Conservation (phyloP, 306 rosid genomes). For the Echinosophora koreensis region DNA sequence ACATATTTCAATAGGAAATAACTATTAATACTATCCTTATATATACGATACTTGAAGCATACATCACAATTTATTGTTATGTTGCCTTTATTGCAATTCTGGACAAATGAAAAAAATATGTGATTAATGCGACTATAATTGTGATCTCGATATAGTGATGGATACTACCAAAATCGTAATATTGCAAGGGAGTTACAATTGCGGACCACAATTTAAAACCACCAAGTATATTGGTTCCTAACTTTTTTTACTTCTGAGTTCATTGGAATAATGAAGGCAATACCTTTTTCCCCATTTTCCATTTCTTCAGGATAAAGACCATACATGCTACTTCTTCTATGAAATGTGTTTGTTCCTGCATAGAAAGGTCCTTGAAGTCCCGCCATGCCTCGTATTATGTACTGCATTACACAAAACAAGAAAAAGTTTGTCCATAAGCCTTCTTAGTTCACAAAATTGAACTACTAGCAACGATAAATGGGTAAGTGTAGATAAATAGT, state of each 20-base stretch:
- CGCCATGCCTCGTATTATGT: conserved; percentile 48
- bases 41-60: neutral
- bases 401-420: conserved; percentile 43
- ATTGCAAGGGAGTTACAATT: no score
- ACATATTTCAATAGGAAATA: neutral
- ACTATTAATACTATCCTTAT: neutral
- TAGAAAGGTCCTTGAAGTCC: conserved; percentile 69
- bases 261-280: neutral
- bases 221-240: neutral
- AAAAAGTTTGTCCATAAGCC: neutral
- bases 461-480: no score
- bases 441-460: neutral
- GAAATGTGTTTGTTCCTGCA: conserved; percentile 69
- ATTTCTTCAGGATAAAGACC: conserved; percentile 56
- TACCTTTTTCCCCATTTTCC: conserved; percentile 44
- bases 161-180: no score
- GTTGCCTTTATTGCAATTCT: no score
- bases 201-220: no score
- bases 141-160: no score
- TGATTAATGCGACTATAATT: no score
- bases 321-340: conserved; percentile 70
- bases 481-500: neutral
- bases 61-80: neutral
- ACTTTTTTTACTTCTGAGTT: neutral
- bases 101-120: no score